Conservation (phyloP, 1,284 basidiomycete species). For the Hypsizygus ulmarius region DNA sequence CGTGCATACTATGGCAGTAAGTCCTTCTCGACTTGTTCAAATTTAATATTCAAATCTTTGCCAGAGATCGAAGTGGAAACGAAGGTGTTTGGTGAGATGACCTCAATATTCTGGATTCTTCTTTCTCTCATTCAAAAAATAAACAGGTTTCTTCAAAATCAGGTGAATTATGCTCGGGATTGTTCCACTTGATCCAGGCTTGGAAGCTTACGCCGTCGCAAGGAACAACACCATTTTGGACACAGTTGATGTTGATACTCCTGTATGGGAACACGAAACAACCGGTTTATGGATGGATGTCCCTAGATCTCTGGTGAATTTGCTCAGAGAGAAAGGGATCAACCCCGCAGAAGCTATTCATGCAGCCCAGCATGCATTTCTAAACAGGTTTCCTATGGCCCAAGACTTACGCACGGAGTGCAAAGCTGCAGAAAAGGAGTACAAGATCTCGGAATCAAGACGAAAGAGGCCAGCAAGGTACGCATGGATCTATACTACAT, state of each 20-base stretch:
- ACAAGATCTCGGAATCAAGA: constrained; percentile 52
- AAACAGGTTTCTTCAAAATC: constrained; percentile 58
- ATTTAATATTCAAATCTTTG: constrained; percentile 1
- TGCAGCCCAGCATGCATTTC: constrained; percentile 79
- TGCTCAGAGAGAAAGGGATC: constrained; percentile 59
- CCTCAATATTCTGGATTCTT: background rate
- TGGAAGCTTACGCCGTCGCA: background rate
- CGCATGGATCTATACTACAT: constrained; percentile 4
- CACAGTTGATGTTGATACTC: constrained; percentile 76
- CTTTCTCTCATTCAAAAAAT: background rate
- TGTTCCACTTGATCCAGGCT: background rate
- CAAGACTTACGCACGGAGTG: constrained; percentile 84
- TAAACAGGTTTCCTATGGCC: constrained; percentile 75
- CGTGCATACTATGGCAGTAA: constrained; percentile 73
- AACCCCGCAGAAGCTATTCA: constrained; percentile 77
- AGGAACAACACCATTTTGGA: constrained; percentile 74
- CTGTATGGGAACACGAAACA: constrained; percentile 74
- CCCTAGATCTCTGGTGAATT: constrained; percentile 49
- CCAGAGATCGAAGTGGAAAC: constrained; percentile 68
- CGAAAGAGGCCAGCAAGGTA: constrained; percentile 79
- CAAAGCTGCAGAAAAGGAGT: constrained; percentile 79
- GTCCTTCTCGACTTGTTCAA: constrained; percentile 23
- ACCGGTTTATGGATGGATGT: constrained; percentile 88
- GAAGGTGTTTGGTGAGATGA: constrained; percentile 67
- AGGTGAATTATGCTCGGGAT: constrained; percentile 35